Percentiles rank a stretch among this genome's conserved stretches.
Evolutionary conservation across 257 asterid species (phyloP).

Genomic region (Nicotiana tomentosiformis): DNA sequence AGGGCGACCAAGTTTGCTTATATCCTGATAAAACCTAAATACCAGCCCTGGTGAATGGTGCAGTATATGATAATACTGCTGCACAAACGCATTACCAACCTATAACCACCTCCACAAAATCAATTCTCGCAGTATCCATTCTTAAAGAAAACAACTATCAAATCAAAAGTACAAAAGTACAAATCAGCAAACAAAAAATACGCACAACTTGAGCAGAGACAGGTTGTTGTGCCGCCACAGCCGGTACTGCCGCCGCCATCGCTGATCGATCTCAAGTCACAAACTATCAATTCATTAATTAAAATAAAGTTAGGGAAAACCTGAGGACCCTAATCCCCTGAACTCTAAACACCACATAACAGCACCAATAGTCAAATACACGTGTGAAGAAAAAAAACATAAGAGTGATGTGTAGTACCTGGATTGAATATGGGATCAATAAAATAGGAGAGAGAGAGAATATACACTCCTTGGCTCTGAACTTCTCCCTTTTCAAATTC

Average conservation of each 20-base stretch:
- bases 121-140: not conserved
- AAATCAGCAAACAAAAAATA: not conserved
- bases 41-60: slow-evolving; percentile 55
- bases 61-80: slow-evolving; percentile 67
- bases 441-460: not conserved
- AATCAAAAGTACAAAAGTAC: not conserved
- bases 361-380: not conserved
- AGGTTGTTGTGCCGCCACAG: slow-evolving; percentile 32
- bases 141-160: not conserved
- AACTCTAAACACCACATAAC: not conserved
- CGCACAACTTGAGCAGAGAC: slow-evolving; percentile 57
- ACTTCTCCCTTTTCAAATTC: not conserved
- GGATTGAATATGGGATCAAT: not conserved
- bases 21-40: slow-evolving; percentile 59
- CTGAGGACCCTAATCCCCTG: slow-evolving; percentile 9
- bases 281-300: slow-evolving; percentile 16
- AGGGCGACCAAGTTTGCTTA: slow-evolving; percentile 62
- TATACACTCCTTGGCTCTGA: not conserved
- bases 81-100: slow-evolving; percentile 72
- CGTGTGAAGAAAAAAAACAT: not conserved
- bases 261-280: slow-evolving; percentile 19
- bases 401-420: not conserved
- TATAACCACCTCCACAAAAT: slow-evolving; percentile 13
- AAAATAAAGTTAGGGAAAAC: slow-evolving; percentile 7
- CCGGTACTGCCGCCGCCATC: slow-evolving; percentile 37